Percentiles rank a stretch among this genome's conserved stretches.
Conservation (phyloP, 345 rosid genomes). For the Hibiscus mutabilis region DNA sequence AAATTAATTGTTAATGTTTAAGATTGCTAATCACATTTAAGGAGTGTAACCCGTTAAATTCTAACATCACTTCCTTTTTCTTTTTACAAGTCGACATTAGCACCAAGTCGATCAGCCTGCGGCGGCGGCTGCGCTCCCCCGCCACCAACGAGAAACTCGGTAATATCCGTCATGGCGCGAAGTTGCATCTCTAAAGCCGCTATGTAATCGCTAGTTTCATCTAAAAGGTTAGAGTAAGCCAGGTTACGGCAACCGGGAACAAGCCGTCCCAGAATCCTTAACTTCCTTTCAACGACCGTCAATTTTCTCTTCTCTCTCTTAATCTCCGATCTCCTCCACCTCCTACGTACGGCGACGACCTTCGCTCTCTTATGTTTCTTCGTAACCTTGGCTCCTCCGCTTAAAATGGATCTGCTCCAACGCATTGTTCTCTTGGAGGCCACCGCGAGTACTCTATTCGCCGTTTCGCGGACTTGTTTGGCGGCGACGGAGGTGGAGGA, state of each 20-base stretch:
- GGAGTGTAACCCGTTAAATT: not conserved
- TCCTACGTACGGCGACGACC: conserved; percentile 14
- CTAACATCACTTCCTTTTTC: not conserved
- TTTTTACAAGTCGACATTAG: conserved; percentile 8
- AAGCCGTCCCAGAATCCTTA: conserved; percentile 48
- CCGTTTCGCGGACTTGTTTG: conserved; percentile 30
- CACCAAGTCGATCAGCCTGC: conserved; percentile 6
- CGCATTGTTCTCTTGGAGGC: conserved; percentile 16
- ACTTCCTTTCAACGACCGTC: conserved; percentile 50
- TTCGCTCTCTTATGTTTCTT: conserved; percentile 46
- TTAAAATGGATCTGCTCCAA: conserved; percentile 38
- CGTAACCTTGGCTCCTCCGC: conserved; percentile 28
- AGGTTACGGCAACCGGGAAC: conserved; percentile 87
- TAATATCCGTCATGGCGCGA: conserved; percentile 64
- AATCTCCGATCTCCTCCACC: conserved; percentile 27
- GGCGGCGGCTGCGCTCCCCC: conserved; percentile 3
- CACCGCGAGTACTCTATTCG: conserved; percentile 44
- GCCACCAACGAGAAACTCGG: conserved; percentile 32
- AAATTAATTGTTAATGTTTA: not conserved
- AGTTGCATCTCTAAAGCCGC: conserved; percentile 97
- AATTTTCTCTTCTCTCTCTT: conserved; percentile 13
- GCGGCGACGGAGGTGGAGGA: conserved; percentile 1
- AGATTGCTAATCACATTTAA: not conserved
- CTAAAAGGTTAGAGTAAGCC: conserved; percentile 48
- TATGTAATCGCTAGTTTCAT: conserved; percentile 77